Percentiles rank a stretch among this genome's conserved stretches.
Conservation (phyloP, 106 monocot species). For the Cymbidium sinense region DNA sequence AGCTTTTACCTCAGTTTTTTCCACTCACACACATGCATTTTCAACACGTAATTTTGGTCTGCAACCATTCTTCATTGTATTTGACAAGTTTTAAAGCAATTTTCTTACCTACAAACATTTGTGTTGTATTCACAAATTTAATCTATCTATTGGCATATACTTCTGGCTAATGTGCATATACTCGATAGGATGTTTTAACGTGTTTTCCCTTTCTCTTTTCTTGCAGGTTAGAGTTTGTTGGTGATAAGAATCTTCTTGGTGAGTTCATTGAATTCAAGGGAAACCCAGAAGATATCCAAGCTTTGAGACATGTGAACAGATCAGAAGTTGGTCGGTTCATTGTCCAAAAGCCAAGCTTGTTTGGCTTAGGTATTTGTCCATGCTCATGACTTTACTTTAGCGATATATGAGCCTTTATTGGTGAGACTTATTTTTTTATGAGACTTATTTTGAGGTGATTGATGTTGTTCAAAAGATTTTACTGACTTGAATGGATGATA, state of each 20-base stretch:
- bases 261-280: slow-evolving; percentile 92
- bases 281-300: slow-evolving; percentile 55
- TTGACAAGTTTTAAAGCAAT: background rate
- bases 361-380: slow-evolving; percentile 52
- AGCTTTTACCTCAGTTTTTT: background rate
- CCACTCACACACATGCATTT: background rate
- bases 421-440: background rate
- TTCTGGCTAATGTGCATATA: background rate
- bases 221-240: slow-evolving; percentile 79
- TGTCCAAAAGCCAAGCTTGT: slow-evolving; percentile 55
- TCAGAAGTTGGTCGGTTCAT: slow-evolving; percentile 70
- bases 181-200: background rate
- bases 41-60: background rate
- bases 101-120: background rate
- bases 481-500: background rate
- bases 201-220: background rate
- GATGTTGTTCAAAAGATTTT: background rate
- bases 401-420: background rate
- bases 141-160: background rate
- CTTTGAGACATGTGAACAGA: slow-evolving; percentile 65
- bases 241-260: slow-evolving; percentile 67
- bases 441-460: background rate
- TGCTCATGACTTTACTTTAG: background rate
- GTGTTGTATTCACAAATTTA: slow-evolving; percentile 2
- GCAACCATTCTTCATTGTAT: background rate